These are phyloP conservation scores for Phanerochaete carnosa DNA, from an alignment of 768 basidiomycete genomes.

Conservation along the genomic window DNA sequence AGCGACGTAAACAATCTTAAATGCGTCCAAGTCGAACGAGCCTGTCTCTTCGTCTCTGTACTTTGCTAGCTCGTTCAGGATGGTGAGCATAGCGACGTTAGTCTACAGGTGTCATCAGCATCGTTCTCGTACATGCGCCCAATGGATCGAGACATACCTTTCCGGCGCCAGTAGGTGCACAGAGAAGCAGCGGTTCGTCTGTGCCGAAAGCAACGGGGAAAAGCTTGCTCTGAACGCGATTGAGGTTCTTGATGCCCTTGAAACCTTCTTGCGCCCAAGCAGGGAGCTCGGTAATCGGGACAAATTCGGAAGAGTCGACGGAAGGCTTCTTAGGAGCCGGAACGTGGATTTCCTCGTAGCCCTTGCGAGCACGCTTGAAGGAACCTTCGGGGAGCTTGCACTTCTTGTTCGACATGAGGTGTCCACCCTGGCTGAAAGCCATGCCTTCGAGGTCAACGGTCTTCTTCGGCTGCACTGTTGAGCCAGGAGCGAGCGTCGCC, in stretches of 20 bases:
- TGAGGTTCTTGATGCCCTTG: conserved; percentile 70
- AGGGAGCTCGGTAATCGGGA: conserved; percentile 72
- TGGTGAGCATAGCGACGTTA: conserved; percentile 94
- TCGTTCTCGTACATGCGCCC: neutral
- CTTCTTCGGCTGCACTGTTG: conserved; percentile 79
- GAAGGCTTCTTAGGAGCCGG: conserved; percentile 83
- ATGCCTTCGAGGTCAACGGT: conserved; percentile 89
- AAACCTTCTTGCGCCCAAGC: conserved; percentile 89
- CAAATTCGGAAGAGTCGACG: conserved; percentile 54
- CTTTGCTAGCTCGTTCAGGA: conserved; percentile 87
- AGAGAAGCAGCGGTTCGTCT: conserved; percentile 91
- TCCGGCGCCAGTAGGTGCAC: conserved; percentile 97
- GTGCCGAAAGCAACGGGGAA: conserved; percentile 93
- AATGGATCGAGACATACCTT: conserved; percentile 58
- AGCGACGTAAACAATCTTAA: conserved; percentile 97
- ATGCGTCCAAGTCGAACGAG: conserved; percentile 77
- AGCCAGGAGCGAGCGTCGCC: conserved; percentile 84
- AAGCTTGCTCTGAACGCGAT: conserved; percentile 90
- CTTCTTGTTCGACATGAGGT: conserved; percentile 98
- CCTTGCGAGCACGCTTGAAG: conserved; percentile 94
- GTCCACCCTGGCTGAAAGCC: conserved; percentile 95
- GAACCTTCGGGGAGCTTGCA: conserved; percentile 96
- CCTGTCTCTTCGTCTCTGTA: conserved; percentile 82
- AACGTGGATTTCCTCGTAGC: conserved; percentile 97
- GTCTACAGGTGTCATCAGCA: conserved; percentile 50